A percentile compares a stretch with the other conserved stretches of the same genome.
Conservation (phyloP, 371 early-diverging fungal genomes). For the Conidiobolus incongruus region DNA sequence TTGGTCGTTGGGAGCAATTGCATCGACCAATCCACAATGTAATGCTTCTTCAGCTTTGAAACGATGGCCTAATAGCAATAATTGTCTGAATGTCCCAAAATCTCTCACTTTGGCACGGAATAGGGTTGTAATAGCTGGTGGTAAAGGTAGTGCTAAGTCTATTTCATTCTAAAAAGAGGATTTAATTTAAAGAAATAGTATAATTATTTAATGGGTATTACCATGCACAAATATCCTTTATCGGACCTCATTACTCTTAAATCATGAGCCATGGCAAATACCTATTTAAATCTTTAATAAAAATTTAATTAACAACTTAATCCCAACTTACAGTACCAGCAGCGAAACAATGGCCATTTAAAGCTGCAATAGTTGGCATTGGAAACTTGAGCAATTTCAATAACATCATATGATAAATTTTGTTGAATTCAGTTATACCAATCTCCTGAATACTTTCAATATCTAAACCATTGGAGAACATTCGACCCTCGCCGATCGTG, state of each 20-base stretch:
- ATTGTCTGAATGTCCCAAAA: background rate
- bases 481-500: conserved; percentile 37
- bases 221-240: conserved; percentile 52
- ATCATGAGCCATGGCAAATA: conserved; percentile 12
- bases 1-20: background rate
- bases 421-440: background rate
- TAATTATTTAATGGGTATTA: conserved; percentile 4
- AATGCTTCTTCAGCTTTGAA: background rate
- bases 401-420: conserved; percentile 17
- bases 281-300: background rate
- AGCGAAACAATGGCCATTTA: conserved; percentile 69
- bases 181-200: no score
- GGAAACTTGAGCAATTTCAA: conserved; percentile 31
- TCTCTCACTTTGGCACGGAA: conserved; percentile 26
- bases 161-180: conserved; percentile 26
- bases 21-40: background rate
- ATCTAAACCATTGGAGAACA: conserved; percentile 56
- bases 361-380: conserved; percentile 56
- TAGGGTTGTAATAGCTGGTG: conserved; percentile 45
- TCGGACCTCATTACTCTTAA: conserved; percentile 63
- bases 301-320: background rate
- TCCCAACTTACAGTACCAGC: conserved; percentile 21
- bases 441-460: conserved; percentile 7
- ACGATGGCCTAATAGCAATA: background rate
- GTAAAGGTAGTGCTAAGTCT: conserved; percentile 40